These are phyloP conservation scores for Theileria annulata DNA, from an alignment of 169 alveolate genomes.

Conservation along the genomic window DNA sequence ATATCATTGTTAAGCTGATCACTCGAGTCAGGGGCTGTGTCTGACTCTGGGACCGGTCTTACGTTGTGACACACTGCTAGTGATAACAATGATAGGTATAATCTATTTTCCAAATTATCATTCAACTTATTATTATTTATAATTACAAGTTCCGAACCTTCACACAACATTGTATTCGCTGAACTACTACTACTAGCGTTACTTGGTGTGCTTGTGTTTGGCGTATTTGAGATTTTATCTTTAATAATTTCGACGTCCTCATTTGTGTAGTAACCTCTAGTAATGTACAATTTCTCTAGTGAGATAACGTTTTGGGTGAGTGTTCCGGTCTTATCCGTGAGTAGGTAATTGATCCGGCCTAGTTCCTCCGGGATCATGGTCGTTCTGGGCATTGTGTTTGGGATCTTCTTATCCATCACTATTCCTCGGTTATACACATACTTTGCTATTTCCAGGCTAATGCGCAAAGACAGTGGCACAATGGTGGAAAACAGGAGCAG, in stretches of 20 bases:
- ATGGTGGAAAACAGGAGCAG: slow-evolving; percentile 92
- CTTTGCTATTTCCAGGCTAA: slow-evolving; percentile 96
- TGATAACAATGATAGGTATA: slow-evolving; percentile 69
- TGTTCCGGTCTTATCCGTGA: slow-evolving; percentile 99
- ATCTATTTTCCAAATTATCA: slow-evolving; percentile 41
- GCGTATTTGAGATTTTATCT: background rate
- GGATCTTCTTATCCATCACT: slow-evolving; percentile 87
- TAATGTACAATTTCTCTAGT: slow-evolving; percentile 75
- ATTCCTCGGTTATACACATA: slow-evolving; percentile 85
- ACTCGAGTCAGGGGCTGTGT: slow-evolving; percentile 11
- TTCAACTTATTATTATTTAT: background rate
- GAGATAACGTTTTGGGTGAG: slow-evolving; percentile 96
- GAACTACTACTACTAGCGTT: background rate
- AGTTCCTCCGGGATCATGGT: slow-evolving; percentile 90
- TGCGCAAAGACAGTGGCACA: slow-evolving; percentile 96
- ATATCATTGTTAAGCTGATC: slow-evolving; percentile 56
- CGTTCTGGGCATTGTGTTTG: slow-evolving; percentile 91
- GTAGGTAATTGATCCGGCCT: slow-evolving; percentile 93
- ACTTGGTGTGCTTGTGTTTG: too few species aligned
- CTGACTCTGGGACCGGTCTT: slow-evolving; percentile 50
- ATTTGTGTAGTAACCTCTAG: slow-evolving; percentile 50
- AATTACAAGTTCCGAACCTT: background rate
- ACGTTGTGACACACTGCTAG: slow-evolving; percentile 76
- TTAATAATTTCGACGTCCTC: background rate
- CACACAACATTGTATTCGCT: background rate